phyloP scores from a whole-genome alignment of 2,329 filamentous ascomycete species.

The Monilinia fructigena region DNA sequence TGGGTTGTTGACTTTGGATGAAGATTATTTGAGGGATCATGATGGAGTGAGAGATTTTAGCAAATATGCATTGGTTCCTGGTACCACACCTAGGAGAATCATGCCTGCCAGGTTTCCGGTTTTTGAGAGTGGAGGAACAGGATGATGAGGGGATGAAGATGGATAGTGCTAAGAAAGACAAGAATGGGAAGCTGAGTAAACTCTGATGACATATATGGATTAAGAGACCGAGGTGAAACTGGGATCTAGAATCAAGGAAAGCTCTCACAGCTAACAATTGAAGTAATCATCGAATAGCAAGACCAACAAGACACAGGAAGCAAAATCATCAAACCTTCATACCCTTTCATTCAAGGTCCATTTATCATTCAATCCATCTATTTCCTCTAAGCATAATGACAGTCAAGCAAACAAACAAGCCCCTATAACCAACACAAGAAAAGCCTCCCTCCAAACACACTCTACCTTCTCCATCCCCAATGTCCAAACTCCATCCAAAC shows the following conservation, averaged over 20 bases:
- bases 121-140: conserved; percentile 70
- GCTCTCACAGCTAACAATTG: too few species aligned
- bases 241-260: background rate
- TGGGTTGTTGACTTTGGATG: conserved; percentile 70
- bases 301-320: too few species aligned
- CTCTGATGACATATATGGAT: background rate
- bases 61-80: conserved; percentile 68
- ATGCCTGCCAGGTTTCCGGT: conserved; percentile 70
- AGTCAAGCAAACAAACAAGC: too few species aligned
- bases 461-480: too few species aligned
- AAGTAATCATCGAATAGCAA: too few species aligned
- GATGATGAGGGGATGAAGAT: conserved; percentile 72
- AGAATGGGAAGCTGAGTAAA: conserved; percentile 27
- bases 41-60: conserved; percentile 67
- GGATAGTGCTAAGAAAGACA: conserved; percentile 55
- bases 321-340: too few species aligned
- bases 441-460: too few species aligned
- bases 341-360: too few species aligned
- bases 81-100: conserved; percentile 65
- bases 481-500: too few species aligned
- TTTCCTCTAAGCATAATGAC: too few species aligned
- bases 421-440: too few species aligned
- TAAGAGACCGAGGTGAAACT: background rate
- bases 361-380: too few species aligned
- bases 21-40: conserved; percentile 71